These are phyloP conservation scores for Populus tremula DNA, from an alignment of 345 rosid species.

Conservation along the genomic window DNA sequence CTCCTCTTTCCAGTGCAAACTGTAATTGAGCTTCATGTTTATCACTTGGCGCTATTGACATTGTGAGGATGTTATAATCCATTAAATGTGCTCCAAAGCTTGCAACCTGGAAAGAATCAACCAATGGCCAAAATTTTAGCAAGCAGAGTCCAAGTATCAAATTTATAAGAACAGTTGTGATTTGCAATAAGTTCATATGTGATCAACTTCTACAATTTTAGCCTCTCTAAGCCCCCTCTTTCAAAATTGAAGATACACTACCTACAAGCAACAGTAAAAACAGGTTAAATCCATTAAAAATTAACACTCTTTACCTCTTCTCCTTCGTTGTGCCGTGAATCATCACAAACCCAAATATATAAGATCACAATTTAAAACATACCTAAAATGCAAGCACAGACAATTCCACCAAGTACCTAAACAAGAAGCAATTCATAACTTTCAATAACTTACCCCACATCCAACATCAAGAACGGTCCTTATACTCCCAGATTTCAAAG, in stretches of 20 bases:
- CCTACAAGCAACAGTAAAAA: not conserved
- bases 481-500: conserved; percentile 51
- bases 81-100: conserved; percentile 63
- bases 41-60: conserved; percentile 81
- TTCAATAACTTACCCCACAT: conserved; percentile 52
- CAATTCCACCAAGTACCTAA: not conserved
- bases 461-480: conserved; percentile 68
- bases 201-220: not conserved
- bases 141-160: not conserved
- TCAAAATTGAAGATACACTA: not conserved
- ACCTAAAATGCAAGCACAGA: not conserved
- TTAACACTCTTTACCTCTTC: not conserved
- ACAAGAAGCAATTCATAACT: not conserved
- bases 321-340: not conserved
- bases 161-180: not conserved
- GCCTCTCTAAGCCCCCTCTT: not conserved
- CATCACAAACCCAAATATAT: not conserved
- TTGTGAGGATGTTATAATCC: conserved; percentile 52
- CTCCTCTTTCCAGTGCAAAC: conserved; percentile 69
- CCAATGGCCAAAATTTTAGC: not conserved
- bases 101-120: conserved; percentile 51
- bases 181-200: not conserved
- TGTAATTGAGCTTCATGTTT: conserved; percentile 75
- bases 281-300: not conserved
- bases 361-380: not conserved